Evolutionary conservation across 305 asterid genomes (phyloP).

Genomic region (Ilex paraguariensis): DNA sequence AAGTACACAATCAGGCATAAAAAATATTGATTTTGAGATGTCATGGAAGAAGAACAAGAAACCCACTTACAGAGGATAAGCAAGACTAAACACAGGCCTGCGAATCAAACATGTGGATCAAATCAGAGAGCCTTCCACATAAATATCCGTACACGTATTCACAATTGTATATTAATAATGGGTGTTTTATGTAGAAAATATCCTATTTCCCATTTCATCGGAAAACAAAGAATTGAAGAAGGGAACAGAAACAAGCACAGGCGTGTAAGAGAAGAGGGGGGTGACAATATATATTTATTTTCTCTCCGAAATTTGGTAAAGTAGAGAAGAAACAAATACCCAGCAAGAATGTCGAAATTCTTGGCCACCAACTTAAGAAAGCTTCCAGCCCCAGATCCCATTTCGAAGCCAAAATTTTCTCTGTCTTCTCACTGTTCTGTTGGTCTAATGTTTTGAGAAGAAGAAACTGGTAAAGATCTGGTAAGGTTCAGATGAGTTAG

Average conservation of each 20-base stretch:
- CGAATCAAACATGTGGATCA: conserved; percentile 17
- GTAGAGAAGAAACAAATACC: neutral
- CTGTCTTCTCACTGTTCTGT: neutral
- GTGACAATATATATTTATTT: neutral
- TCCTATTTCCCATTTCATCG: neutral
- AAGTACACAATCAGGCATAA: too few species aligned
- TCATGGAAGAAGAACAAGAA: neutral
- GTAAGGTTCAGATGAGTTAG: neutral
- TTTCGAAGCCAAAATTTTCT: neutral
- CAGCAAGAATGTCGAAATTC: neutral
- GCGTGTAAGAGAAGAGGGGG: neutral
- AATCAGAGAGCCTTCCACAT: conserved; percentile 8
- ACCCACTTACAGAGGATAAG: conserved; percentile 84
- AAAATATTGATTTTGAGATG: too few species aligned
- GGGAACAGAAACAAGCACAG: neutral
- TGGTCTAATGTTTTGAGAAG: neutral
- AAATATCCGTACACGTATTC: neutral
- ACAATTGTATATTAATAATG: neutral
- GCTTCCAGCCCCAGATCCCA: neutral
- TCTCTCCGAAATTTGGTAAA: neutral
- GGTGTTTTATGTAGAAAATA: too few species aligned
- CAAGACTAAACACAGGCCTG: conserved; percentile 96
- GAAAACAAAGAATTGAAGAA: neutral
- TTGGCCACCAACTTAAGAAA: neutral
- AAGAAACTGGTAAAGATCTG: too few species aligned